Conservation (phyloP, 2,329 filamentous ascomycete genomes). For the Phoma sp. region DNA sequence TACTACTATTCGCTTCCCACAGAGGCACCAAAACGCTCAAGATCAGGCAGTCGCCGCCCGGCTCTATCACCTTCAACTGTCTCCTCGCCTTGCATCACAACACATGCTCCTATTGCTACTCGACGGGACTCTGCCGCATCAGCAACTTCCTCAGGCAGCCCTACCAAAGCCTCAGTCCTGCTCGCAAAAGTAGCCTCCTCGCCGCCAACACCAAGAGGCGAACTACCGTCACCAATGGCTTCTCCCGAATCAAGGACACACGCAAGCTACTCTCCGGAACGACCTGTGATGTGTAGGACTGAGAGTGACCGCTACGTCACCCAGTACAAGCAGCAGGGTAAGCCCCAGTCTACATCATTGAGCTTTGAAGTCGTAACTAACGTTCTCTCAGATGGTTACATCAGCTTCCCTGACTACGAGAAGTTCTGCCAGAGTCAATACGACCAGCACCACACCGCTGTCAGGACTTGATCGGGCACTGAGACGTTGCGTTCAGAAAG, state of each 20-base stretch:
- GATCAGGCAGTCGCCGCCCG: conserved; percentile 50
- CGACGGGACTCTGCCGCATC: conserved; percentile 49
- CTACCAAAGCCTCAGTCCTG: conserved; percentile 52
- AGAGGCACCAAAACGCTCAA: conserved; percentile 43
- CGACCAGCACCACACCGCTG: conserved; percentile 39
- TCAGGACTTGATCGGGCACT: conserved; percentile 41
- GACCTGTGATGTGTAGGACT: conserved; percentile 45
- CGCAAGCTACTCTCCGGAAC: conserved; percentile 38
- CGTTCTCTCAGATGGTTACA: conserved; percentile 62
- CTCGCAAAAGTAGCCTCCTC: conserved; percentile 55
- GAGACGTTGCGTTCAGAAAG: not conserved
- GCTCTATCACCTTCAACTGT: conserved; percentile 56
- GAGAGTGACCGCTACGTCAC: conserved; percentile 49
- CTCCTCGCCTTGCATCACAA: conserved; percentile 54
- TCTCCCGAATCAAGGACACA: conserved; percentile 40
- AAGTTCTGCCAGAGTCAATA: conserved; percentile 60
- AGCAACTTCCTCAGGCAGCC: conserved; percentile 45
- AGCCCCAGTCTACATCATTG: conserved; percentile 20
- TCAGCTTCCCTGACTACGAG: conserved; percentile 78
- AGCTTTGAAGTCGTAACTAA: conserved; percentile 21
- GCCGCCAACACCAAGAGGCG: conserved; percentile 48
- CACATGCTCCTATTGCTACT: conserved; percentile 49
- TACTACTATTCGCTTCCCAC: conserved; percentile 51
- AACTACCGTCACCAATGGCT: conserved; percentile 41
- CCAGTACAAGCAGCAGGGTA: conserved; percentile 49